Evolutionary conservation across 208 protist species (phyloP).

Genomic region (Pavlovales sp.): DNA sequence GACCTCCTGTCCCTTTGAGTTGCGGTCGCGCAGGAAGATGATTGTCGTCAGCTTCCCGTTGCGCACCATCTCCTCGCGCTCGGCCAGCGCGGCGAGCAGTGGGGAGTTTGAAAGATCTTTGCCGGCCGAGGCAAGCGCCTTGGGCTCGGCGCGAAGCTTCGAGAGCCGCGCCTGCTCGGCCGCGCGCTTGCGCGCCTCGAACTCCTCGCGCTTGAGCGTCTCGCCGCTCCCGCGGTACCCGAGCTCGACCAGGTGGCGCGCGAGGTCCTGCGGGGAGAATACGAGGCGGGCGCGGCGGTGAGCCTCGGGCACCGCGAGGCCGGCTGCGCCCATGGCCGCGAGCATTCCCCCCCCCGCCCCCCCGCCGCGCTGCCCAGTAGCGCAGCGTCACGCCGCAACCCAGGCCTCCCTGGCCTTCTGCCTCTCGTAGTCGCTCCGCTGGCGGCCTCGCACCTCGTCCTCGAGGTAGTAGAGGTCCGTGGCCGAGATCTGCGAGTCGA

Average conservation of each 20-base stretch:
- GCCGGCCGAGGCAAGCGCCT: conserved; percentile 73
- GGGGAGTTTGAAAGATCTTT: conserved; percentile 75
- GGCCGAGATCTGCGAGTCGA: conserved; percentile 68
- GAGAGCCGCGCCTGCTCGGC: conserved; percentile 37
- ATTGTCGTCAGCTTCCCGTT: conserved; percentile 89
- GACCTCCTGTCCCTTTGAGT: conserved; percentile 88
- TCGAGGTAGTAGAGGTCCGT: conserved; percentile 73
- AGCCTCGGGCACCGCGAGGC: too few species aligned
- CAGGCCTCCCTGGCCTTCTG: too few species aligned
- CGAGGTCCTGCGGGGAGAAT: background rate
- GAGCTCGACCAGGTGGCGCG: conserved; percentile 82
- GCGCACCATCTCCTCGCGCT: conserved; percentile 89
- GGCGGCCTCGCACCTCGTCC: conserved; percentile 44
- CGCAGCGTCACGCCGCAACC: too few species aligned
- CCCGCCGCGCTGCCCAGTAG: too few species aligned
- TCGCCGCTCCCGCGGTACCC: conserved; percentile 80
- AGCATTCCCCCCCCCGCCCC: too few species aligned
- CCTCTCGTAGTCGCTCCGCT: too few species aligned
- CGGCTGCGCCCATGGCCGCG: too few species aligned
- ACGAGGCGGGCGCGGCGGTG: too few species aligned
- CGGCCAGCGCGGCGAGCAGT: conserved; percentile 83
- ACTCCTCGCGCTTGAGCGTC: conserved; percentile 71
- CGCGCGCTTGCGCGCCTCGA: conserved; percentile 64
- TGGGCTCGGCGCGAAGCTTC: conserved; percentile 26
- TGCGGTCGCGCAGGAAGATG: conserved; percentile 90